Base-by-base conservation (phyloP, 192 early-diverging fungal species). In the Pilaira anomala region DNA sequence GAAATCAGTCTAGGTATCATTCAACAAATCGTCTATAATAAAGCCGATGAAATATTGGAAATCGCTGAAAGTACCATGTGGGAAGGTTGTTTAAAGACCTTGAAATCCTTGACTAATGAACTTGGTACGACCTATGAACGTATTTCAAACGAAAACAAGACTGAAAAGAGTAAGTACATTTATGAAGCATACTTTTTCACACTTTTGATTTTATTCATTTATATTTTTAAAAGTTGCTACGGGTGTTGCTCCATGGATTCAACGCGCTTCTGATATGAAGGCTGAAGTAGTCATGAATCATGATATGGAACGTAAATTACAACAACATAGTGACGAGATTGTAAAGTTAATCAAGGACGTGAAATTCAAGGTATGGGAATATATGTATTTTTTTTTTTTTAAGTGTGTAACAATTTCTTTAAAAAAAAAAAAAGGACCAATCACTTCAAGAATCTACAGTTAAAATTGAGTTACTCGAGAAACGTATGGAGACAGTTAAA, bases 401-500 rank as follows among this genome's bases (percentile, higher is more conserved):
- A 25, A 29, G 16, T 21, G 9, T n/a, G 18, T 29, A 21, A 12
- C 18, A 33, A 6, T 36, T 36, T 36, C 11, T 36, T 36, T 33
- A 7, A 19, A 44, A 14, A 33, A 51, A 7, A 19, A 44, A 14
- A 33, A 51, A 88, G 78, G 91, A 94, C 42, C 83, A 94, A 80
- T 64, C 71, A 8, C 63, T 93, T 42, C 87, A 90, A 68, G 93
- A 96, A 70, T 75, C 71, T 12, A 56, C 63, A 30, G 82, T 94
- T 33, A 88, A 87, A 66, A 84, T 92, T 14, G 90, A 92, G 51
- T 68, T 92, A 52, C 83, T 93, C 24, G 92, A 91, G 68, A 92
- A 88, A 74, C 84, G 89, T 29, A 82, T 83, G 51, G 90, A 87
- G 48, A 53, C 74, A 30, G 76, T 84, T 51, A 83, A 83, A 44